phyloP scores from a whole-genome alignment of 2,329 filamentous ascomycete species.

The Pseudogymnoascus sp. region DNA sequence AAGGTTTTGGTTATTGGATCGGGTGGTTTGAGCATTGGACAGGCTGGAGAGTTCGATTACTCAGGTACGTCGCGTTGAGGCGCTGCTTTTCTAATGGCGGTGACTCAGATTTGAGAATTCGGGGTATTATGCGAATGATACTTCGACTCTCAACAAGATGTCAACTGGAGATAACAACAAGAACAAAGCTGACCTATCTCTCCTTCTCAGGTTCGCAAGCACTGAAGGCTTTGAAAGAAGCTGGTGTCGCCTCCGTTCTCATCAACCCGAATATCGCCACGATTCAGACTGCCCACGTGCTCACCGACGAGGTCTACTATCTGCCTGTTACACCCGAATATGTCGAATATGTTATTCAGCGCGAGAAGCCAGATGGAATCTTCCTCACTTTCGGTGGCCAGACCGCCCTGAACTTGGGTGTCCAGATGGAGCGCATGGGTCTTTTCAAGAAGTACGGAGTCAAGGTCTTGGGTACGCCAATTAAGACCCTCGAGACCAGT shows the following conservation, averaged over 20 bases:
- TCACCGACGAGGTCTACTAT: conserved; percentile 97
- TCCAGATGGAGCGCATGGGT: conserved; percentile 93
- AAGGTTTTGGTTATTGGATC: conserved; percentile 96
- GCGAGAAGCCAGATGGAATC: conserved; percentile 91
- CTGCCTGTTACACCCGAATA: conserved; percentile 97
- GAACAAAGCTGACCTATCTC: conserved; percentile 16
- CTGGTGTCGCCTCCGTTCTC: conserved; percentile 80
- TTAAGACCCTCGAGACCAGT: conserved; percentile 86
- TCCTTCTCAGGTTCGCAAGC: conserved; percentile 72
- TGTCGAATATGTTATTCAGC: conserved; percentile 94
- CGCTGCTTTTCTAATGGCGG: not conserved
- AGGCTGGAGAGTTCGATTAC: conserved; percentile 98
- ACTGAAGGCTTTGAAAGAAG: conserved; percentile 93
- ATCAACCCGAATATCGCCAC: conserved; percentile 99
- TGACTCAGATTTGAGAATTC: conserved; percentile 2
- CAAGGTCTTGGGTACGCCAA: conserved; percentile 89
- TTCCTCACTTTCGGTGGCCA: conserved; percentile 96
- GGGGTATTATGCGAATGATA: not conserved
- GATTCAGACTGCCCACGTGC: conserved; percentile 92
- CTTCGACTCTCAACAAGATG: not conserved
- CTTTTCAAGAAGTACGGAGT: conserved; percentile 93
- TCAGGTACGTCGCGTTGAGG: conserved; percentile 61
- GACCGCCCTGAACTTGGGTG: conserved; percentile 92
- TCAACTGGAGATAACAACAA: not conserved
- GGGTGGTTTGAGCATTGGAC: conserved; percentile 91